Evolutionary conservation across 176 grass and related monocot species (phyloP).

Genomic region (Avena insularis): DNA sequence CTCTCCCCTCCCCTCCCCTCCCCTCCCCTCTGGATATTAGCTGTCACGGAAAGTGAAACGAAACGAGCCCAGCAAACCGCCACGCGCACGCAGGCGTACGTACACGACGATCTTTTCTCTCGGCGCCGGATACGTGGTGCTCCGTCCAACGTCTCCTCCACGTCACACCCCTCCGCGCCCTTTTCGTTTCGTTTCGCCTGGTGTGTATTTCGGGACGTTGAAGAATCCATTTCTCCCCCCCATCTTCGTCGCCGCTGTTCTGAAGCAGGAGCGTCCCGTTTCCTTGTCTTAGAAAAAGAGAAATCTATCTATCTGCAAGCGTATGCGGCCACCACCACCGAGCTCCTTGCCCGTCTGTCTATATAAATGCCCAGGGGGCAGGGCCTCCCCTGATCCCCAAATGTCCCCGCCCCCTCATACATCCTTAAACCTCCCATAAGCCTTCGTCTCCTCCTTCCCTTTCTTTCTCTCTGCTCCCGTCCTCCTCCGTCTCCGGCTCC

Average conservation of each 20-base stretch:
- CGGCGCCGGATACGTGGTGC: too few relatives aligned
- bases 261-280: background rate
- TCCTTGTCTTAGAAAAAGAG: conserved; percentile 25
- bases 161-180: background rate
- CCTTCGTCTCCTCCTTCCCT: conserved; percentile 17
- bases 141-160: too few relatives aligned
- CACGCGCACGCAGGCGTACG: background rate
- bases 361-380: conserved; percentile 29
- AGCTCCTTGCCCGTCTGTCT: background rate
- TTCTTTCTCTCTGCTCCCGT: background rate
- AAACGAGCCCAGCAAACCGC: background rate
- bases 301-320: conserved; percentile 45
- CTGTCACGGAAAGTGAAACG: conserved; percentile 53
- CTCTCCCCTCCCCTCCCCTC: too few relatives aligned
- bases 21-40: conserved; percentile 54
- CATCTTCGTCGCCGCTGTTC: background rate
- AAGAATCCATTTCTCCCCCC: too few relatives aligned
- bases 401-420: conserved; percentile 40
- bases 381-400: conserved; percentile 40
- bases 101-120: too few relatives aligned
- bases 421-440: conserved; percentile 59
- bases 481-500: background rate
- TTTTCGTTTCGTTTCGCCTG: background rate
- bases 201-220: background rate
- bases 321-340: conserved; percentile 2